phyloP scores from a whole-genome alignment of 2,329 filamentous ascomycete species.

The Coniochaeta hoffmannii region DNA sequence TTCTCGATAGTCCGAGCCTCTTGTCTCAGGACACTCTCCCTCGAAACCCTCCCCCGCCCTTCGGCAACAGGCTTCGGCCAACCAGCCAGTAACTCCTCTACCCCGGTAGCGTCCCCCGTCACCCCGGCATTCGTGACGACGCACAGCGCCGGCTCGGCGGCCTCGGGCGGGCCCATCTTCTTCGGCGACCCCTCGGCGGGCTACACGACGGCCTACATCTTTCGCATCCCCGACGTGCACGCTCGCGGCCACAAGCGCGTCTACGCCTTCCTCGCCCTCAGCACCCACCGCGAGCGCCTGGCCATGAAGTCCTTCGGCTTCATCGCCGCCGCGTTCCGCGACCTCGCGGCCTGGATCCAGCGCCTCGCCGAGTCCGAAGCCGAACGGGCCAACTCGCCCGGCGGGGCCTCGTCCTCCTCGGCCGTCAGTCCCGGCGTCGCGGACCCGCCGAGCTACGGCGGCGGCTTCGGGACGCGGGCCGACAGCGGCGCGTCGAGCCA shows the following conservation, averaged over 20 bases:
- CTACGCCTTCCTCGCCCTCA: slow-evolving; percentile 60
- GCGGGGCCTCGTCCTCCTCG: slow-evolving; percentile 17
- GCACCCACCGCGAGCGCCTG: slow-evolving; percentile 55
- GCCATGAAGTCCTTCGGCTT: slow-evolving; percentile 61
- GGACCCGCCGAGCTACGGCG: slow-evolving; percentile 33
- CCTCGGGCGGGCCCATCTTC: slow-evolving; percentile 59
- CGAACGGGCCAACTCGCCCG: slow-evolving; percentile 37
- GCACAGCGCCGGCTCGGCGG: slow-evolving; percentile 44
- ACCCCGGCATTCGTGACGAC: slow-evolving; percentile 44
- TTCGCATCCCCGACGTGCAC: slow-evolving; percentile 60
- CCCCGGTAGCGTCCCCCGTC: slow-evolving; percentile 25
- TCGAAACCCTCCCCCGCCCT: slow-evolving; percentile 56
- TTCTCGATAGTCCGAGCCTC: slow-evolving; percentile 62
- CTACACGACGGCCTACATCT: slow-evolving; percentile 64
- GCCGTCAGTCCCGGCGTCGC: slow-evolving; percentile 29
- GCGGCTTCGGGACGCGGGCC: slow-evolving; percentile 23
- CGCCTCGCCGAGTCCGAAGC: slow-evolving; percentile 56
- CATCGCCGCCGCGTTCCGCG: slow-evolving; percentile 54
- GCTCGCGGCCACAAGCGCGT: slow-evolving; percentile 62
- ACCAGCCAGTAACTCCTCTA: slow-evolving; percentile 26
- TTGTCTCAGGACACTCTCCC: slow-evolving; percentile 58
- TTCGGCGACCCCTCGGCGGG: slow-evolving; percentile 59
- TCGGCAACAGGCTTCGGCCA: slow-evolving; percentile 24
- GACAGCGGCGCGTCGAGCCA: slow-evolving; percentile 11
- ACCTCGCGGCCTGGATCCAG: slow-evolving; percentile 59